A percentile compares a stretch with the other conserved stretches of the same genome.
Conservation (phyloP, 495 filamentous ascomycete genomes). For the Aspergillus incahuasiensis region DNA sequence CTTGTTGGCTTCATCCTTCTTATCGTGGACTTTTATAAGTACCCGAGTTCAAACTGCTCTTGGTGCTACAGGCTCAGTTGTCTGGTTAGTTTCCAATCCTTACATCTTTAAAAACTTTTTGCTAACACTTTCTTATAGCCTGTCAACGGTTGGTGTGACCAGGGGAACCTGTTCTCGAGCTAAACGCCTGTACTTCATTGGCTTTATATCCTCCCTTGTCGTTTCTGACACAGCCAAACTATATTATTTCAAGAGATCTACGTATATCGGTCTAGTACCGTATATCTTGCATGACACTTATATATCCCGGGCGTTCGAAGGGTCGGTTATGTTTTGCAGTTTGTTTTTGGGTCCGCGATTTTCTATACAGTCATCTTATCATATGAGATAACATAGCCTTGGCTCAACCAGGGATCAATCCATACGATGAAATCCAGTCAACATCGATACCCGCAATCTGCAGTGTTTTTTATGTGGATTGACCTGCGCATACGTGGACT, state of each 20-base stretch:
- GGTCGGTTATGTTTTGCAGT: background rate
- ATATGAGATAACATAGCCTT: background rate
- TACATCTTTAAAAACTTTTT: background rate
- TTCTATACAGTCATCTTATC: background rate
- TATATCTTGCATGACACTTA: background rate
- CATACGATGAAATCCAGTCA: slow-evolving; percentile 1
- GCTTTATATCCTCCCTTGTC: no score
- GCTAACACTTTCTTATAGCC: slow-evolving; percentile 47
- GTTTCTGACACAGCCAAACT: no score
- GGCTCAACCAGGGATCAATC: background rate
- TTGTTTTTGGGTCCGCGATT: background rate
- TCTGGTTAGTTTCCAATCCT: slow-evolving; percentile 57
- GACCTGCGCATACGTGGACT: background rate
- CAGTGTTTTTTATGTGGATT: background rate
- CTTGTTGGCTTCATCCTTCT: slow-evolving; percentile 79
- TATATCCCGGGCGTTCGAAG: slow-evolving; percentile 1
- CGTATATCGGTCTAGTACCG: background rate
- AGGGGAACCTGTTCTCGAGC: slow-evolving; percentile 35
- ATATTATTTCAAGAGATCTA: background rate
- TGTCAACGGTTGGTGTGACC: slow-evolving; percentile 74
- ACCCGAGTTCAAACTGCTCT: slow-evolving; percentile 61
- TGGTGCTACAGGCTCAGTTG: slow-evolving; percentile 97
- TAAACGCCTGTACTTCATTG: background rate
- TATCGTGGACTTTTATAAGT: slow-evolving; percentile 83
- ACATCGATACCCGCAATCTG: background rate